Evolutionary conservation across 108 stramenopile species (phyloP), one percentile per base, ranked within the genome.

Genomic region (Cyclotella cryptica): DNA sequence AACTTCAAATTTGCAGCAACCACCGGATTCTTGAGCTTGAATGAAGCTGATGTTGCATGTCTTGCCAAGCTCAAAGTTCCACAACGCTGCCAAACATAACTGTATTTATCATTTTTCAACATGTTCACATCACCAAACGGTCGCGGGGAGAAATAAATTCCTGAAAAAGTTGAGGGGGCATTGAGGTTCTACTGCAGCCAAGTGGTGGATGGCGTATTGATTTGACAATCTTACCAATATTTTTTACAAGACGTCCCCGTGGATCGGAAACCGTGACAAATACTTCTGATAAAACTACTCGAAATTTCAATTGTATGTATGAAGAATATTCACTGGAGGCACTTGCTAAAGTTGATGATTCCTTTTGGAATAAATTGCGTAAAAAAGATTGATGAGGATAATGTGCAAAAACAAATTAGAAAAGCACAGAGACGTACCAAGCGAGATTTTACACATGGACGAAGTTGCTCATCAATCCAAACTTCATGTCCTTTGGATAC

Each of bases 1-100:
- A 95, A 81, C 47, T 84, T 91, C 12, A 97, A 54, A 53, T 95
- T 95, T 19, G 94, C 86, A 10, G 91, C 93, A n/a, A 90, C 66
- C 1, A 95, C 85, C 8, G 88, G 84, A 26, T 46, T 47, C 11
- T 83, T 69, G 43, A 97, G 83, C 18, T 68, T 85, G 21, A 75
- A 85, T 19, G 70, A 72, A 14, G 83, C 88, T 47, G 84, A 49
- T 2, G 83, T 76, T 22, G 88, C 89, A 24, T 90, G 93, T 51
- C 88, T 71, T 24, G 88, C 22, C 26, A 97, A 65, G 39, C 40
- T 87, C 12, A 95, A 55, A 11, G 76, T 86, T 12, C 88, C 93
- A 66, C 90, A 89, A 45, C 84, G 68, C 79, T 93, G 87, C 96
- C 96, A 96, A 11, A 71, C 29, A 49, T 64, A 75, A 45, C 45